These are phyloP conservation scores for Houttuynia cordata DNA, from an alignment of 164 flowering plant species.

Conservation along the genomic window DNA sequence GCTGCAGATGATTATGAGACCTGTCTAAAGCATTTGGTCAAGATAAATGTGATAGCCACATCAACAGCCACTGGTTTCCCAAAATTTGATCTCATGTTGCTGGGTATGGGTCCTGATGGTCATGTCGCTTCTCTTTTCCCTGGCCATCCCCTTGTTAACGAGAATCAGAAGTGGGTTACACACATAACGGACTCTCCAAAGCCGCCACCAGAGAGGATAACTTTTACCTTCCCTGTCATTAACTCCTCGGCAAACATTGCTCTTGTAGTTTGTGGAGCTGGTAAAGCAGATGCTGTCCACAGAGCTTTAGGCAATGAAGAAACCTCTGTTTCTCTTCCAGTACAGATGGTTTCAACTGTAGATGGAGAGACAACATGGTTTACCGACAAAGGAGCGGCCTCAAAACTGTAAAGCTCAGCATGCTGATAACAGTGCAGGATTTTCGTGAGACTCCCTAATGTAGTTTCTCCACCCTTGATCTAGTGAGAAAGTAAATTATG, in stretches of 20 bases:
- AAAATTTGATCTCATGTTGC: slow-evolving; percentile 62
- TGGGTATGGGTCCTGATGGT: slow-evolving; percentile 92
- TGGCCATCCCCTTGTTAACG: slow-evolving; percentile 55
- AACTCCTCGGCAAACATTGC: slow-evolving; percentile 57
- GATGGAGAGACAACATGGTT: slow-evolving; percentile 51
- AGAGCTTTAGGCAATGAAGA: slow-evolving; percentile 29
- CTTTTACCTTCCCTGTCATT: slow-evolving; percentile 67
- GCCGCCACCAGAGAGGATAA: slow-evolving; percentile 73
- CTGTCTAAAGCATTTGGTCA: slow-evolving; percentile 43
- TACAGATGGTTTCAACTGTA: slow-evolving; percentile 45
- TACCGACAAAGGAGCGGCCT: slow-evolving; percentile 61
- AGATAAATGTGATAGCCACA: slow-evolving; percentile 17
- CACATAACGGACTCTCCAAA: slow-evolving; percentile 70
- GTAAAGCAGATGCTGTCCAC: slow-evolving; percentile 37
- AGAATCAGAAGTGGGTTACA: slow-evolving; percentile 60
- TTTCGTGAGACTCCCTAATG: background rate
- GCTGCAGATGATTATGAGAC: slow-evolving; percentile 79
- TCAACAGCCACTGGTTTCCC: slow-evolving; percentile 46
- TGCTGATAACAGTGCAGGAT: background rate
- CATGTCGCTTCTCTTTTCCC: slow-evolving; percentile 78
- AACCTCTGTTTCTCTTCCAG: slow-evolving; percentile 33
- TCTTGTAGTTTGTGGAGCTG: slow-evolving; percentile 47
- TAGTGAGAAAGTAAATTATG: background rate
- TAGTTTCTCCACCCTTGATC: background rate
- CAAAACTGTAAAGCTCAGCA: slow-evolving; percentile 13